Conservation (phyloP, 129 eudicot species). For the Flaveria robusta region DNA sequence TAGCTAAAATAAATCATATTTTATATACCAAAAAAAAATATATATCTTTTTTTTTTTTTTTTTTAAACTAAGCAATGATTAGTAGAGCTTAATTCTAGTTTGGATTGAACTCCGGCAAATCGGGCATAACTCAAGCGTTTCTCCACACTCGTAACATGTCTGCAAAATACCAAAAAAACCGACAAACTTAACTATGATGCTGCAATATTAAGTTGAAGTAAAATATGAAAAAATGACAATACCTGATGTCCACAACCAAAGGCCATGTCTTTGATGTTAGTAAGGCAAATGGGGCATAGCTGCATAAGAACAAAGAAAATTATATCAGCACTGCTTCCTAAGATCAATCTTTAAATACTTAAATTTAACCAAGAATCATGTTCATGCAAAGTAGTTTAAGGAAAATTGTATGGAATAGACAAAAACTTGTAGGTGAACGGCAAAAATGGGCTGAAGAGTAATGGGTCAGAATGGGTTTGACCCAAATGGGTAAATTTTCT, state of each 20-base stretch:
- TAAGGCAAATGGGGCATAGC: slow-evolving; percentile 92
- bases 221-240: slow-evolving; percentile 10
- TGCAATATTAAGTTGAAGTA: not conserved
- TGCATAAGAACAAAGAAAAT: slow-evolving; percentile 32
- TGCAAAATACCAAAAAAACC: slow-evolving; percentile 34
- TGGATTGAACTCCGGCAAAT: slow-evolving; percentile 73
- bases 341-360: not conserved
- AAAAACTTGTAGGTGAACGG: not conserved
- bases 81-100: slow-evolving; percentile 88
- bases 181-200: not conserved
- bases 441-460: not conserved
- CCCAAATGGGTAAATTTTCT: not conserved
- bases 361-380: slow-evolving; percentile 6
- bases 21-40: not conserved
- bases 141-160: slow-evolving; percentile 92
- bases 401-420: not conserved
- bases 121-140: slow-evolving; percentile 71
- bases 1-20: slow-evolving; percentile 13
- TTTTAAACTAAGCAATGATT: slow-evolving; percentile 8
- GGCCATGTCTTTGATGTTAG: slow-evolving; percentile 81
- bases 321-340: slow-evolving; percentile 14
- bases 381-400: not conserved
- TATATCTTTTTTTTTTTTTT: no score
- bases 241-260: slow-evolving; percentile 99
- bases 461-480: not conserved